phyloP scores from a whole-genome alignment of 805 yeast genomes.

The Candida ficus region DNA sequence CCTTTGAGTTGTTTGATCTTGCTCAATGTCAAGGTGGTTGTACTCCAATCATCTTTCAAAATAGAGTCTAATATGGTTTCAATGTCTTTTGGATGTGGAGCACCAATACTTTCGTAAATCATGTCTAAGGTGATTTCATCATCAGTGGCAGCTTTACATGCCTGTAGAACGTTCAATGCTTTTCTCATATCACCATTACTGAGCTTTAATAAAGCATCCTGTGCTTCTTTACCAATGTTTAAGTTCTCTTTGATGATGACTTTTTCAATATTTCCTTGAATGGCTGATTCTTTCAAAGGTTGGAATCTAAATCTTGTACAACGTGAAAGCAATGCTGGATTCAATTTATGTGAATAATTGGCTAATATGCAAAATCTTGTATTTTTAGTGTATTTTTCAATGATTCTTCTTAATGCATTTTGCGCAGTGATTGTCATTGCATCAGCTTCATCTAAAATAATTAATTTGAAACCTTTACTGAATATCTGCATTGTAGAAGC shows the following conservation, averaged over 20 bases:
- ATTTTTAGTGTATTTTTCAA: constrained; percentile 89
- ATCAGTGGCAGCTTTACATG: constrained; percentile 77
- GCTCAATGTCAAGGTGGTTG: constrained; percentile 63
- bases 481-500: constrained; percentile 95
- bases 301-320: constrained; percentile 93
- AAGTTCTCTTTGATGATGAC: constrained; percentile 70
- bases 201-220: constrained; percentile 58
- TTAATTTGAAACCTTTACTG: constrained; percentile 76
- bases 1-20: constrained; percentile 70
- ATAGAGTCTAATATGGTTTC: constrained; percentile 71
- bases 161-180: constrained; percentile 89
- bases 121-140: constrained; percentile 62
- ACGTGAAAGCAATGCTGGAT: constrained; percentile 90
- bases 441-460: constrained; percentile 94
- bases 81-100: constrained; percentile 86
- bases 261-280: constrained; percentile 57
- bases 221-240: constrained; percentile 52
- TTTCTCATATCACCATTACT: constrained; percentile 97
- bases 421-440: constrained; percentile 90
- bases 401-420: constrained; percentile 70
- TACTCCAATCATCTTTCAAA: constrained; percentile 83
- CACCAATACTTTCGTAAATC: constrained; percentile 93
- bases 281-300: constrained; percentile 68
- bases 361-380: constrained; percentile 96
- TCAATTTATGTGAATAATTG: constrained; percentile 90